These are phyloP conservation scores for Aureobasidium leucospermi DNA, from an alignment of 2,329 filamentous ascomycete genomes.

Conservation along the genomic window DNA sequence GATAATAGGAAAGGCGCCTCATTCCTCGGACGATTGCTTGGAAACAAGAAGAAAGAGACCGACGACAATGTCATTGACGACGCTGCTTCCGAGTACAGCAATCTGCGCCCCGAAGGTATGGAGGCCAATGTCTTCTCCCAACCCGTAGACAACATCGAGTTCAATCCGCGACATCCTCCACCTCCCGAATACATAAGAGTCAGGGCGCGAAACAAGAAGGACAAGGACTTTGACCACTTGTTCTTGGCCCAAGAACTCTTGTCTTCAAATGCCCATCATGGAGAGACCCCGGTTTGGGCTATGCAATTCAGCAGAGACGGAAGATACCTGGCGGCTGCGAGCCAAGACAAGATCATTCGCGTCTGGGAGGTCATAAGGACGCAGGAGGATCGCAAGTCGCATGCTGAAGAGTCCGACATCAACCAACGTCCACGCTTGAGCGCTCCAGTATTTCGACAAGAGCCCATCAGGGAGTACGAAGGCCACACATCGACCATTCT, in stretches of 20 bases:
- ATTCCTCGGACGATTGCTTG: slow-evolving; percentile 81
- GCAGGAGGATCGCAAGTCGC: slow-evolving; percentile 63
- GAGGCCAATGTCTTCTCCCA: slow-evolving; percentile 78
- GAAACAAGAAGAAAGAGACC: slow-evolving; percentile 60
- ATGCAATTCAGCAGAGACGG: slow-evolving; percentile 90
- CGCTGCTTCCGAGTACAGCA: slow-evolving; percentile 32
- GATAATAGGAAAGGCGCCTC: slow-evolving; percentile 72
- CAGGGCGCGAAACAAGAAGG: slow-evolving; percentile 70
- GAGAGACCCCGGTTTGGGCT: slow-evolving; percentile 67
- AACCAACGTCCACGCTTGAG: slow-evolving; percentile 53
- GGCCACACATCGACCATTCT: slow-evolving; percentile 82
- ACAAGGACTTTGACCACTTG: slow-evolving; percentile 72
- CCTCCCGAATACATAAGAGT: slow-evolving; percentile 89
- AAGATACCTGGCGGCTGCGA: slow-evolving; percentile 82
- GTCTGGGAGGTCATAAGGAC: slow-evolving; percentile 85
- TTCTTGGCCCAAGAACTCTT: slow-evolving; percentile 88
- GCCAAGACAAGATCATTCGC: slow-evolving; percentile 76
- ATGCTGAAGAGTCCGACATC: slow-evolving; percentile 49
- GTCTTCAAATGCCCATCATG: slow-evolving; percentile 21
- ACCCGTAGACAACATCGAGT: slow-evolving; percentile 63
- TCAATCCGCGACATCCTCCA: slow-evolving; percentile 78
- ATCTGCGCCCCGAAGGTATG: slow-evolving; percentile 66
- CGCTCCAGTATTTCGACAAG: slow-evolving; percentile 80
- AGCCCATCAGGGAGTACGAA: slow-evolving; percentile 69
- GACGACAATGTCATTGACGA: slow-evolving; percentile 29